Percentiles rank a stretch among this genome's conserved stretches.
Conservation (phyloP, 2,329 filamentous ascomycete genomes). For the Ustulina deusta region DNA sequence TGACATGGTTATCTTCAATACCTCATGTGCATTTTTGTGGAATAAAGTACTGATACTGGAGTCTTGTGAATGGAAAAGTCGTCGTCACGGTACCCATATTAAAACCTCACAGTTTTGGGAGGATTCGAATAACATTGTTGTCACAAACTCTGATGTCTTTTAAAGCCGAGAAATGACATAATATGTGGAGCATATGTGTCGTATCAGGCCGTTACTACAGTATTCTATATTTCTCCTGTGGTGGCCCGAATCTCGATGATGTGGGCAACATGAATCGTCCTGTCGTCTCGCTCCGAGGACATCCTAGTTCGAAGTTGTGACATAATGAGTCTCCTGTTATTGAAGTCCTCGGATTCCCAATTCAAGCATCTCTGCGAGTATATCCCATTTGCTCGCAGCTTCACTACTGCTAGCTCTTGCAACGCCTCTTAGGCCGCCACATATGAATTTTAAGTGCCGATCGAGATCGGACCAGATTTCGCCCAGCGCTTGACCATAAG, state of each 20-base stretch:
- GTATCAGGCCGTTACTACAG: not conserved
- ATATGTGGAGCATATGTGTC: slow-evolving; percentile 2
- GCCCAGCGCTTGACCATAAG: slow-evolving; percentile 65
- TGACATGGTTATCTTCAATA: not conserved
- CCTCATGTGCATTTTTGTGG: not conserved
- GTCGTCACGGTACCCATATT: not conserved
- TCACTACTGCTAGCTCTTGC: slow-evolving; percentile 77
- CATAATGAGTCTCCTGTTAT: slow-evolving; percentile 22
- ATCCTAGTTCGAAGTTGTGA: slow-evolving; percentile 3
- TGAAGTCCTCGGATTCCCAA: slow-evolving; percentile 51
- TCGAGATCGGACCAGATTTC: slow-evolving; percentile 73
- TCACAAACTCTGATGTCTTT: not conserved
- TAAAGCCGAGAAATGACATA: slow-evolving; percentile 5
- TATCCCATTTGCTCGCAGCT: slow-evolving; percentile 76
- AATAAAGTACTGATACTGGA: not conserved
- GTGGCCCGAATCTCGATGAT: slow-evolving; percentile 31
- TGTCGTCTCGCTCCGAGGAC: not conserved
- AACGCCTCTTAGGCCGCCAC: slow-evolving; percentile 78
- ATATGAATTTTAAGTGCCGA: slow-evolving; percentile 75
- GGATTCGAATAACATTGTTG: not conserved
- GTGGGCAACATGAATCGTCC: slow-evolving; percentile 13
- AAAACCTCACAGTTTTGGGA: not conserved
- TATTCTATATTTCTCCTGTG: slow-evolving; percentile 1
- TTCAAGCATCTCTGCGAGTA: slow-evolving; percentile 83
- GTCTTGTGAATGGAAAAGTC: not conserved